phyloP scores from a whole-genome alignment of 2,329 filamentous ascomycete genomes.

The Colletotrichum sp. region DNA sequence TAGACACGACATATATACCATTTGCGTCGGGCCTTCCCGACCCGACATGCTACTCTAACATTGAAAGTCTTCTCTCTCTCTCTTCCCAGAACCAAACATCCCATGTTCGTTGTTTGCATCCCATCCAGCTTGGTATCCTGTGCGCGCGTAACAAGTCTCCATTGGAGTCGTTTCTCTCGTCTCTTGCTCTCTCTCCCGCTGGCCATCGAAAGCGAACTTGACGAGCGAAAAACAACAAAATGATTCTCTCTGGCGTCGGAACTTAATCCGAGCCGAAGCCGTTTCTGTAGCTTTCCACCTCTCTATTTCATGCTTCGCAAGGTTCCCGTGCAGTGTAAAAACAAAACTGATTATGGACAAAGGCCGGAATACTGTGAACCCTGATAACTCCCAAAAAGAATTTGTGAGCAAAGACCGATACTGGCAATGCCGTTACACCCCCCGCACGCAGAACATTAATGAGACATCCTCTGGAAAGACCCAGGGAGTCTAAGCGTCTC shows the following conservation, averaged over 20 bases:
- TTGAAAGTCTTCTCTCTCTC: background rate
- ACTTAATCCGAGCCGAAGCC: background rate
- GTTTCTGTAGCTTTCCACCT: slow-evolving; percentile 19
- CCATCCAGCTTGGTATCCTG: slow-evolving; percentile 1
- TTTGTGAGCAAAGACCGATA: slow-evolving; percentile 8
- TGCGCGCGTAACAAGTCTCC: background rate
- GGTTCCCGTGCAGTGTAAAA: slow-evolving; percentile 5
- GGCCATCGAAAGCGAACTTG: background rate
- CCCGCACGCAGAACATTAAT: slow-evolving; percentile 4
- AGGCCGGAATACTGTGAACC: slow-evolving; percentile 16
- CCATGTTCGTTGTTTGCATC: background rate
- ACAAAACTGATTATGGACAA: slow-evolving; percentile 19
- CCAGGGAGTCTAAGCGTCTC: background rate
- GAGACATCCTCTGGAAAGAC: slow-evolving; percentile 6
- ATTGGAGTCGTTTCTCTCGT: background rate
- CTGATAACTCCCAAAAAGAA: slow-evolving; percentile 16
- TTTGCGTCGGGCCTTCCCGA: background rate
- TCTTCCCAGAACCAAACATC: background rate
- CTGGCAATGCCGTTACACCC: slow-evolving; percentile 16
- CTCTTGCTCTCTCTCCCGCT: background rate
- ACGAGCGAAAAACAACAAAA: background rate
- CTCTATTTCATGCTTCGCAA: slow-evolving; percentile 20
- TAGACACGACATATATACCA: slow-evolving; percentile 11
- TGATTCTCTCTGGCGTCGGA: background rate
- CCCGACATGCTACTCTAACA: slow-evolving; percentile 9